Evolutionary conservation across 139 green algal genomes (phyloP), one percentile per base, ranked within the genome.

Genomic region (Mesotaenium endlicherianum): DNA sequence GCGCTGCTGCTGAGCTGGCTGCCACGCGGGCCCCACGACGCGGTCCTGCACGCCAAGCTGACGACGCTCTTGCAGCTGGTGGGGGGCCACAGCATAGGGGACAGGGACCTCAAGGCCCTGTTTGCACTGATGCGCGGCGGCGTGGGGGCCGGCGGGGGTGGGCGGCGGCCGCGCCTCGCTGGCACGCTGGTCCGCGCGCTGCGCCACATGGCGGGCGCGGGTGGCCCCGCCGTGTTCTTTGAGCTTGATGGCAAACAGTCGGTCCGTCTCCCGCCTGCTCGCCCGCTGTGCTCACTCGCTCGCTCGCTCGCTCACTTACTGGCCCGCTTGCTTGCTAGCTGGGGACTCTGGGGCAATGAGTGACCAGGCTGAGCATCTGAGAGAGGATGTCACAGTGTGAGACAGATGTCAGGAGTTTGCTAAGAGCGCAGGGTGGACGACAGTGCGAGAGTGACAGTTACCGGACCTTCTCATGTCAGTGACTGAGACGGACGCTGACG

Each of bases 201-300:
- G 79, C 79, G 84, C 71, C 26, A 16, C 40, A 75, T 86, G 1
- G 67, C 75, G 68, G 41, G 68, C 40, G 69, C 42, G 16, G 79
- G 84, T 20, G 79, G 79, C 16, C 79, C 79, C 8, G 68, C 69
- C 0, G 79, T 84, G 5, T 86, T 84, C 44, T 86, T 82, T 42
- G 79, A 83, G 39, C 40, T 82, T 3, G 84, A 43, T 69, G 79
- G 79, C 11, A 44, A 47, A 26, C n/a, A 86, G 20, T 86, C 79
- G 69, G 79, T 83, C n/a, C 50, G 59, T 81, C n/a, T 30, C 20
- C 53, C 3, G 53, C 53, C n/a, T n/a, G n/a, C n/a, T n/a, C n/a
- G n/a, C n/a, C n/a, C n/a, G n/a, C n/a, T n/a, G n/a, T n/a, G n/a
- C n/a, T n/a, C n/a, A n/a, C n/a, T n/a, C n/a, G n/a, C n/a, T n/a